These are phyloP conservation scores for Leptographium lundbergii DNA, from an alignment of 2,329 filamentous ascomycete genomes.

Conservation along the genomic window DNA sequence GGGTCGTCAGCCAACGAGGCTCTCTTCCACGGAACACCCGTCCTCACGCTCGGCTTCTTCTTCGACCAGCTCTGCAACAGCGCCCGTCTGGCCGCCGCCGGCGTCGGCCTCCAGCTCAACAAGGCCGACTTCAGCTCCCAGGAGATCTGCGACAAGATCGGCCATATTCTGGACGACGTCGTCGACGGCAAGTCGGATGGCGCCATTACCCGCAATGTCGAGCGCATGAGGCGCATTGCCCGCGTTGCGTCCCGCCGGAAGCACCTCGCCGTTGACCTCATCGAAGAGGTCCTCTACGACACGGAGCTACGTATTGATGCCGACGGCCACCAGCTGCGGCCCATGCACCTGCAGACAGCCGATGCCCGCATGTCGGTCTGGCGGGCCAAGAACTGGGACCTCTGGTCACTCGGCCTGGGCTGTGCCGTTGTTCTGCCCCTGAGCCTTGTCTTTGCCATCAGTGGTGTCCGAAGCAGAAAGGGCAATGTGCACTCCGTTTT, in stretches of 20 bases:
- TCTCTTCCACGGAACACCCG: background rate
- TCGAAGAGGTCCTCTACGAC: constrained; percentile 1
- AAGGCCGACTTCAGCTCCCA: background rate
- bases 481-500: too few relatives aligned
- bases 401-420: background rate
- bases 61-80: background rate
- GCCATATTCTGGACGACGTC: background rate
- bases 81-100: background rate
- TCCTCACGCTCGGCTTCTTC: background rate
- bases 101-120: background rate
- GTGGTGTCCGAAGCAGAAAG: too few relatives aligned
- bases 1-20: background rate
- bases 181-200: background rate
- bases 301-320: background rate
- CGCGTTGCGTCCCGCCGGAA: background rate
- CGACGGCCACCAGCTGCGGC: background rate
- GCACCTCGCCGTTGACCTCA: background rate
- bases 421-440: too few relatives aligned
- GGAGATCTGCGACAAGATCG: background rate
- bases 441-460: too few relatives aligned
- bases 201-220: background rate
- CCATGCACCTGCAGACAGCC: constrained; percentile 1
- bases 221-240: background rate
- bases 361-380: background rate
- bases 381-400: constrained; percentile 1